phyloP scores from a whole-genome alignment of 352 stramenopile genomes.

The Ophiocytium majus region DNA sequence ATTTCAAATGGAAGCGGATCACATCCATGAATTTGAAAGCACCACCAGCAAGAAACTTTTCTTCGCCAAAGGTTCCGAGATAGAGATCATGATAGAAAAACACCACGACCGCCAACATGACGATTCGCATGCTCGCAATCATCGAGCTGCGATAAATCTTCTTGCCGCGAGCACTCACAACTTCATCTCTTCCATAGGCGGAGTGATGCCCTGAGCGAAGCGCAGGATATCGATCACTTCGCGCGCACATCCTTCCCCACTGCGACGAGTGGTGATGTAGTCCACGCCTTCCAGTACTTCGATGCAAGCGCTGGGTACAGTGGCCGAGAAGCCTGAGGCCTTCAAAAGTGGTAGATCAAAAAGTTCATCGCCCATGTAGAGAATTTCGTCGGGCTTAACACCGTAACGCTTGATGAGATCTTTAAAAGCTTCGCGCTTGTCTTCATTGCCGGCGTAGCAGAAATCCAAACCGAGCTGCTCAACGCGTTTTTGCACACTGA shows the following conservation, averaged over 20 bases:
- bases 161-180: slow-evolving; percentile 5
- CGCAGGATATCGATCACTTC: slow-evolving; percentile 12
- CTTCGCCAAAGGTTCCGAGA: background rate
- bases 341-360: background rate
- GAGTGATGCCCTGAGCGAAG: background rate
- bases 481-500: background rate
- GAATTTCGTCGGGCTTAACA: background rate
- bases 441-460: background rate
- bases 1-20: background rate
- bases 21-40: slow-evolving; percentile 2
- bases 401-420: background rate
- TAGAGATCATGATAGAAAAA: slow-evolving; percentile 13
- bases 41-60: background rate
- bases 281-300: background rate
- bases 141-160: background rate
- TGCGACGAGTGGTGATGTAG: background rate
- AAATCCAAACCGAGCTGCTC: background rate
- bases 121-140: background rate
- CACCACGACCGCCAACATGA: background rate
- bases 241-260: background rate
- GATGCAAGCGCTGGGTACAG: background rate
- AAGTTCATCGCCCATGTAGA: slow-evolving; percentile 16
- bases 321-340: background rate
- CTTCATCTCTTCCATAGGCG: background rate
- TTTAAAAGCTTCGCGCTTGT: background rate